Base-by-base conservation (phyloP, 129 eudicot genomes). In the Daucus carota region DNA sequence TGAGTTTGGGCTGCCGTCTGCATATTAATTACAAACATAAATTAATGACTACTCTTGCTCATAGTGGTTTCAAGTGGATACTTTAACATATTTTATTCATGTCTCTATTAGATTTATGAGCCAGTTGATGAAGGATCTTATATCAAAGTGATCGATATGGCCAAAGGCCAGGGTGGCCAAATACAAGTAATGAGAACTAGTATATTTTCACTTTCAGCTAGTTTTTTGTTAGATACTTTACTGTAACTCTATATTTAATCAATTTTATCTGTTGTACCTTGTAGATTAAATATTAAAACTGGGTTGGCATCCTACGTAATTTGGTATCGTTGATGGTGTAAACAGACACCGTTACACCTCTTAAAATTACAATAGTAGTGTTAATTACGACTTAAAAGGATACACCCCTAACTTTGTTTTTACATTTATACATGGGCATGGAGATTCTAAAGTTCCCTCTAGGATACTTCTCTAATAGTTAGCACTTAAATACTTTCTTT, bases 81-180 rank as follows among this genome's bases (percentile, higher is more conserved):
- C 52, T 63, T 5, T 76, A 33, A 32, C 34, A 13, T 32, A 50
- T 40, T 36, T 44, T 34, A 22, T 74, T 18, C 60, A 54, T 52
- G 20, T 74, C 78, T 70, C 50, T 73, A 62, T 32, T 48, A 94
- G 99, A 85, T 89, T 71, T 94, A 94, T 82, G 99, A 94, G 87
- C 96, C 99, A 15, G 99, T 94, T 46, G 87, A 94, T 75, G 99
- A 94, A 89, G 99, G 99, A 72, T 94, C 97, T 24, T 94, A 91
- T 79, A 94, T 94, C 71, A 94, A 94, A 84, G 86, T 91, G 96
- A 94, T 94, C 41, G 99, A 94, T 80, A 94, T 86, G 96, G 99
- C 88, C 80, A 91, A 92, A 78, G 99, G 99, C 60, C 82, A 89
- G 78, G 99, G 99, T 50, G 99, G 97, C 75, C 97, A 94, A 84